A percentile compares a stretch with the other conserved stretches of the same genome.
Evolutionary conservation across 495 filamentous ascomycete species (phyloP).

Genomic region (Lindgomyces ingoldianus): DNA sequence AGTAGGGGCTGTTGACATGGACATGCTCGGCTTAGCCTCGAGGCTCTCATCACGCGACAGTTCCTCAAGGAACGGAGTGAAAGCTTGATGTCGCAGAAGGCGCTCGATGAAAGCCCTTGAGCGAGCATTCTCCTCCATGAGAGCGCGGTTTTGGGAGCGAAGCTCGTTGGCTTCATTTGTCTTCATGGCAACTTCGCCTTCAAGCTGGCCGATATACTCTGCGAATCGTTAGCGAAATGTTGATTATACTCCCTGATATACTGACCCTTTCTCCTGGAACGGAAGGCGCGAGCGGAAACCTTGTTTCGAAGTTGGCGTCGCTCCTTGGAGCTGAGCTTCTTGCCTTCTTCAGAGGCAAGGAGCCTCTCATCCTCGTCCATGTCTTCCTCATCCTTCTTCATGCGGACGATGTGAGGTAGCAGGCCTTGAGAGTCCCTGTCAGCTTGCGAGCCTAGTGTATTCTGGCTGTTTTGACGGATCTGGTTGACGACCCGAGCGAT

Average conservation of each 20-base stretch:
- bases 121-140: constrained; percentile 78
- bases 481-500: constrained; percentile 81
- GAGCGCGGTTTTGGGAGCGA: constrained; percentile 66
- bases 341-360: constrained; percentile 91
- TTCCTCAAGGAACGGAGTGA: constrained; percentile 75
- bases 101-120: constrained; percentile 75
- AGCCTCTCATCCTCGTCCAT: constrained; percentile 98
- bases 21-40: constrained; percentile 32
- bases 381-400: constrained; percentile 88
- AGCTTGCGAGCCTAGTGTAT: constrained; percentile 53
- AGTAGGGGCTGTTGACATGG: constrained; percentile 11
- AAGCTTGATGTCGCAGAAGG: constrained; percentile 82
- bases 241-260: constrained; percentile 6
- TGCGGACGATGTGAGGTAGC: constrained; percentile 58
- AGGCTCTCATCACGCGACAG: constrained; percentile 47
- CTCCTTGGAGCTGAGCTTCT: constrained; percentile 94
- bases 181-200: constrained; percentile 68
- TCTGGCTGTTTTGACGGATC: constrained; percentile 70
- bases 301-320: constrained; percentile 95
- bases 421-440: constrained; percentile 44
- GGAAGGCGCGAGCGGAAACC: constrained; percentile 94
- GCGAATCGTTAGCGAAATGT: constrained; percentile 51
- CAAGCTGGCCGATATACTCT: constrained; percentile 97
- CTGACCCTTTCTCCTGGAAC: constrained; percentile 92
- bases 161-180: constrained; percentile 53